Conservation (phyloP, 768 basidiomycete genomes). For the Amanita fuliginea region DNA sequence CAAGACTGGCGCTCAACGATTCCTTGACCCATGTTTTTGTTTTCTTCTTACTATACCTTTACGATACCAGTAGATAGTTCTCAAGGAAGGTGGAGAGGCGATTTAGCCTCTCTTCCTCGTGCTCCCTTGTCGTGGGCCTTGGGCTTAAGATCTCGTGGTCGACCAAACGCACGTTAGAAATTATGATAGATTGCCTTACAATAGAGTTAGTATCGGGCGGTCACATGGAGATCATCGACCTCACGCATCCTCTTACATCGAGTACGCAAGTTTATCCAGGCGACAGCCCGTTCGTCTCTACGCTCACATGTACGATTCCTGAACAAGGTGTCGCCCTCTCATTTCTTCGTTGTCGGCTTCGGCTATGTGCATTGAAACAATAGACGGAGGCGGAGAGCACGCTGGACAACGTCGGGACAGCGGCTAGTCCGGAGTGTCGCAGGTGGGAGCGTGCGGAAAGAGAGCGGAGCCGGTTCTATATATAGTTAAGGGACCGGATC, state of each 20-base stretch:
- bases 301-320: slow-evolving; percentile 25
- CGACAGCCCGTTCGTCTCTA: slow-evolving; percentile 36
- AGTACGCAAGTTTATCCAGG: slow-evolving; percentile 42
- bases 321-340: slow-evolving; percentile 41
- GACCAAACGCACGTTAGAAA: neutral
- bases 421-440: no score
- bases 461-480: no score
- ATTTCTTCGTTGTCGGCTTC: no score
- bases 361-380: no score
- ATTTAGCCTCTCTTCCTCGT: neutral
- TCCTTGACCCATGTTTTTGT: neutral
- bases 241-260: slow-evolving; percentile 37
- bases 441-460: no score
- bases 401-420: no score
- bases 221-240: slow-evolving; percentile 26
- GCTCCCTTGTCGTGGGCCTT: slow-evolving; percentile 1
- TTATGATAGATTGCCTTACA: no score
- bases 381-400: no score
- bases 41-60: neutral
- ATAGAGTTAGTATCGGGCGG: no score
- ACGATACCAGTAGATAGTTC: neutral
- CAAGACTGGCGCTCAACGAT: neutral
- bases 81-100: neutral
- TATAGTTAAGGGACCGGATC: no score
- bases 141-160: neutral